Conservation (phyloP, 805 yeast species). For the Candida maesae region DNA sequence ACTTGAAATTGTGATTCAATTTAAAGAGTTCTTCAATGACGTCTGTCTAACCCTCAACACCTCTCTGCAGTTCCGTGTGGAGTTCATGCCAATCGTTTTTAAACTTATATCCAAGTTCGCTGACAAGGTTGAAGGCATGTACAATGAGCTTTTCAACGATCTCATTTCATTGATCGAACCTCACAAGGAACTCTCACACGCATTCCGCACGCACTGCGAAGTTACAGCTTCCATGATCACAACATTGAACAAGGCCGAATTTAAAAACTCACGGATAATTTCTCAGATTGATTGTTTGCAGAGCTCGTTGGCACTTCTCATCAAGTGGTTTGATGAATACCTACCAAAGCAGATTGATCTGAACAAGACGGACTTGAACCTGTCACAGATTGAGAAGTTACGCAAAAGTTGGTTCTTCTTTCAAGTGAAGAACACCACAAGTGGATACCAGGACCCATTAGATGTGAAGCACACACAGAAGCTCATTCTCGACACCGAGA, state of each 20-base stretch:
- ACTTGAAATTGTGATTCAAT: constrained; percentile 20
- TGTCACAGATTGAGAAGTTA: constrained; percentile 30
- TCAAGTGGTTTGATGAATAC: constrained; percentile 13
- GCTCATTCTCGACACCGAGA: constrained; percentile 21
- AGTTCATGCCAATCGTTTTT: constrained; percentile 23
- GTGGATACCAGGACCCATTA: constrained; percentile 16
- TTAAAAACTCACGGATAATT: constrained; percentile 21
- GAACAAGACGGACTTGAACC: constrained; percentile 25
- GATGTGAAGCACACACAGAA: constrained; percentile 13
- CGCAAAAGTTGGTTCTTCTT: constrained; percentile 38
- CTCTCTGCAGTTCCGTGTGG: constrained; percentile 26
- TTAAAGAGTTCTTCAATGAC: constrained; percentile 21
- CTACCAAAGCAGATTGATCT: constrained; percentile 21
- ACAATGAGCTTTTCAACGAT: constrained; percentile 24
- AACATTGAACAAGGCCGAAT: constrained; percentile 20
- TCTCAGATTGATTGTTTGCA: constrained; percentile 37
- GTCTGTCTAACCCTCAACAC: constrained; percentile 24
- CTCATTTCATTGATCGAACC: constrained; percentile 22
- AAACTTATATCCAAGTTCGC: constrained; percentile 21
- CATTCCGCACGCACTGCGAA: constrained; percentile 5
- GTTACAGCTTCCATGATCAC: constrained; percentile 6
- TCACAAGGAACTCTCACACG: constrained; percentile 18
- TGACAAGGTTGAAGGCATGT: constrained; percentile 22
- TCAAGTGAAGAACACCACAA: constrained; percentile 28
- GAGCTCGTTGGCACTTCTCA: constrained; percentile 36